Percentiles rank a stretch among this genome's conserved stretches.
These are phyloP conservation scores for Zygnema cylindricum DNA, from an alignment of 139 green algal species.

Conservation along the genomic window DNA sequence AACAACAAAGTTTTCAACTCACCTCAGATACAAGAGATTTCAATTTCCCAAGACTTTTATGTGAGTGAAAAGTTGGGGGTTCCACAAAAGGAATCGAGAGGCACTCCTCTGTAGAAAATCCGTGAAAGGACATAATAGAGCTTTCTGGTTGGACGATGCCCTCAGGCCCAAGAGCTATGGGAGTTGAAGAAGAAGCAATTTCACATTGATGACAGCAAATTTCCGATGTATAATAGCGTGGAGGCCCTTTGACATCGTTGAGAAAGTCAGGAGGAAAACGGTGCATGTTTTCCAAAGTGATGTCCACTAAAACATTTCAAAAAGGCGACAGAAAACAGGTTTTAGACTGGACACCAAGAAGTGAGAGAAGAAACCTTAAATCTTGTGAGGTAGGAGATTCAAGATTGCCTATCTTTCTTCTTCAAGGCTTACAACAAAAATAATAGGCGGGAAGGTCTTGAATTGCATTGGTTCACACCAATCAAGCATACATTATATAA, in stretches of 20 bases:
- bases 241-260: neutral
- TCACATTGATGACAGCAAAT: neutral
- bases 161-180: neutral
- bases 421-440: no score
- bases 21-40: neutral
- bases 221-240: neutral
- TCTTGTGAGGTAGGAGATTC: no score
- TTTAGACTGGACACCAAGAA: no score
- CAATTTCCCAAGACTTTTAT: neutral
- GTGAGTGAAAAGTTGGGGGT: neutral
- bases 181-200: neutral
- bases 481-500: no score
- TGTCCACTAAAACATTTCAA: neutral
- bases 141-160: neutral
- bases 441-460: no score
- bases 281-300: conserved; percentile 37
- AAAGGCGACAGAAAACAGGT: no score
- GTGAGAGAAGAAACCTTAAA: no score
- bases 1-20: no score
- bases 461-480: no score
- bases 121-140: neutral
- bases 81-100: neutral
- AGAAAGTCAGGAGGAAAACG: conserved; percentile 49
- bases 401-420: no score
- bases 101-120: neutral